These are phyloP conservation scores for Linderina pennispora DNA, from an alignment of 192 early-diverging fungal genomes.

Conservation along the genomic window DNA sequence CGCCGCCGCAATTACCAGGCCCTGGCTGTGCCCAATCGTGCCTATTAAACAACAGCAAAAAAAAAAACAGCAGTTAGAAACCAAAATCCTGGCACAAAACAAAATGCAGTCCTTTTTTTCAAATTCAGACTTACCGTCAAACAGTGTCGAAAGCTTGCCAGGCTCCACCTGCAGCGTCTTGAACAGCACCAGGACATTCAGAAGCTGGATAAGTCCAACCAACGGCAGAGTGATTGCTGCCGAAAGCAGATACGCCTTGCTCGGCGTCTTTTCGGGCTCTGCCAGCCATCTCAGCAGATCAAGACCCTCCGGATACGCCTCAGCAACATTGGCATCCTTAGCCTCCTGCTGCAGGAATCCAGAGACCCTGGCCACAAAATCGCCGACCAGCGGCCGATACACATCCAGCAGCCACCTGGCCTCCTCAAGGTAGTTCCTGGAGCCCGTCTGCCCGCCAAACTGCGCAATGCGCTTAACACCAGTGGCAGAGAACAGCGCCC, in stretches of 20 bases:
- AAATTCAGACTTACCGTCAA: constrained; percentile 20
- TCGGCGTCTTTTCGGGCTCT: constrained; percentile 59
- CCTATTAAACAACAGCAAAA: constrained; percentile 10
- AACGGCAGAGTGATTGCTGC: constrained; percentile 74
- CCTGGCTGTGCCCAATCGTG: constrained; percentile 84
- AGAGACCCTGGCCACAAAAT: constrained; percentile 68
- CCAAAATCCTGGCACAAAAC: background rate
- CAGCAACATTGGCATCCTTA: constrained; percentile 43
- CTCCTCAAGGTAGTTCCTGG: constrained; percentile 78
- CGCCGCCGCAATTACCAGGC: constrained; percentile 77
- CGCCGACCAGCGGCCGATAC: constrained; percentile 64
- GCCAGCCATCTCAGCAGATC: constrained; percentile 77
- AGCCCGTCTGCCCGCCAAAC: constrained; percentile 92
- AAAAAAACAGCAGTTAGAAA: background rate
- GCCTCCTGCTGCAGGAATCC: constrained; percentile 55
- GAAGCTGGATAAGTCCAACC: constrained; percentile 83
- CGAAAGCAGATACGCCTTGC: constrained; percentile 60
- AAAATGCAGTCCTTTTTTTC: too few relatives aligned
- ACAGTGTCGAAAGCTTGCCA: constrained; percentile 18
- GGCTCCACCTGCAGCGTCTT: constrained; percentile 55
- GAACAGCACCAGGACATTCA: constrained; percentile 68
- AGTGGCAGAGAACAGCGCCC: background rate
- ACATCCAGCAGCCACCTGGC: constrained; percentile 63
- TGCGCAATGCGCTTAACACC: constrained; percentile 55
- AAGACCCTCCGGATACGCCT: constrained; percentile 59